Percentiles rank a stretch among this genome's conserved stretches.
Conservation (phyloP, 345 rosid genomes). For the Acer yangbiense region DNA sequence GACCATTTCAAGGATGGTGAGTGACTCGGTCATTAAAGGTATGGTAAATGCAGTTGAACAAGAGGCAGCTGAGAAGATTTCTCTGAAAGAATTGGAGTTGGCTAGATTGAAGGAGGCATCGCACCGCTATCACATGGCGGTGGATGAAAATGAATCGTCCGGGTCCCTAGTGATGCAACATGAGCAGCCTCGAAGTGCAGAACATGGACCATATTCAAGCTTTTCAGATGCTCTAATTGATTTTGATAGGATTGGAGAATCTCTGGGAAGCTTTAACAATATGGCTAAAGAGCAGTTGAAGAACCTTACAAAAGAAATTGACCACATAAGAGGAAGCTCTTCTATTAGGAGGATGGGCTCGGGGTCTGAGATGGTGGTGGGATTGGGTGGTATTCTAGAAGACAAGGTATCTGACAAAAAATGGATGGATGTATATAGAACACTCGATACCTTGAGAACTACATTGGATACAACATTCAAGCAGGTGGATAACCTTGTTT, state of each 20-base stretch:
- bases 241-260: conserved; percentile 30
- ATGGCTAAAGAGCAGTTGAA: conserved; percentile 50
- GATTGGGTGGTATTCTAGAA: conserved; percentile 45
- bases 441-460: conserved; percentile 40
- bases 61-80: conserved; percentile 66
- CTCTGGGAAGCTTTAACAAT: conserved; percentile 38
- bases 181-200: conserved; percentile 17
- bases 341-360: conserved; percentile 37
- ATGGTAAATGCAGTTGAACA: conserved; percentile 65
- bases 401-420: conserved; percentile 41
- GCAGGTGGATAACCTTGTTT: conserved; percentile 31
- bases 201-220: conserved; percentile 15
- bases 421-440: conserved; percentile 39
- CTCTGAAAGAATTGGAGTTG: conserved; percentile 65
- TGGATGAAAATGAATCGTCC: conserved; percentile 31
- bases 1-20: conserved; percentile 75
- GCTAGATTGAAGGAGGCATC: conserved; percentile 47
- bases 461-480: conserved; percentile 39
- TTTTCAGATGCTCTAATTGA: conserved; percentile 23
- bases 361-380: conserved; percentile 36
- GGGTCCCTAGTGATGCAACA: conserved; percentile 8
- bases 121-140: conserved; percentile 29
- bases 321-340: conserved; percentile 39
- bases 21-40: conserved; percentile 74
- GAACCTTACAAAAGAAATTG: conserved; percentile 61